Base-by-base conservation (phyloP, 2,329 filamentous ascomycete genomes). In the Fusarium brevicatenulatum region DNA sequence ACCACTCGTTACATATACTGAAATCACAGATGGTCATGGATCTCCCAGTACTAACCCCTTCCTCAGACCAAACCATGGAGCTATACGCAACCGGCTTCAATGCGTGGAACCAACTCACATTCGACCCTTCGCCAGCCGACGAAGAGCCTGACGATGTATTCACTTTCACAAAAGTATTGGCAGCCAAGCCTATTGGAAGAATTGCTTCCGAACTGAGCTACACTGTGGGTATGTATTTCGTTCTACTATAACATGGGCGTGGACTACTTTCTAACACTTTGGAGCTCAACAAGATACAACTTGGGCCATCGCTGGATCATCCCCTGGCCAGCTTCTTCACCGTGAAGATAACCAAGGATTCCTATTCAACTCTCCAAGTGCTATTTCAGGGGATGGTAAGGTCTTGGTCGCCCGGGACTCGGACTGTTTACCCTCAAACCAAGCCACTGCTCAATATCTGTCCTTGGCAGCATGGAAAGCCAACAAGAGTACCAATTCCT, bases 11-110 rank as follows among this genome's bases (percentile, higher is more conserved):
- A 10, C 23, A 37, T 23, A 30, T 9, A 15, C 23, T 4, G 11
- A 28, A 1, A 2, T 6, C 19, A 16, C 19, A 37, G 15, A 3
- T 18, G 5, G 28, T 2, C 23, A 74, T 68, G 63, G 40, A 77
- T 16, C 54, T 78, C 6, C 67, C 69, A 9, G 10, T 71, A 13
- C 65, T 63, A n/a, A 8, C 37, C 2, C 44, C 61, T 9, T 25
- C 25, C 5, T 39, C 30, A 28, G 39, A 61, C 19, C 34, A 63
- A 28, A 30, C 18, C 30, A 85, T 89, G 87, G 81, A 86, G 58
- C 78, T 91, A 9, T 88, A 87, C 76, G 87, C 85, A 46, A 73
- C 86, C 6, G 89, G 89, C 44, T 86, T 89, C 80, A 91, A 91
- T 75, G 87, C 88, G 60, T 91, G 87, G 87, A 79, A 81, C 62